Base-by-base conservation (phyloP, 108 stramenopile genomes). In the Asterionellopsis glacialis region DNA sequence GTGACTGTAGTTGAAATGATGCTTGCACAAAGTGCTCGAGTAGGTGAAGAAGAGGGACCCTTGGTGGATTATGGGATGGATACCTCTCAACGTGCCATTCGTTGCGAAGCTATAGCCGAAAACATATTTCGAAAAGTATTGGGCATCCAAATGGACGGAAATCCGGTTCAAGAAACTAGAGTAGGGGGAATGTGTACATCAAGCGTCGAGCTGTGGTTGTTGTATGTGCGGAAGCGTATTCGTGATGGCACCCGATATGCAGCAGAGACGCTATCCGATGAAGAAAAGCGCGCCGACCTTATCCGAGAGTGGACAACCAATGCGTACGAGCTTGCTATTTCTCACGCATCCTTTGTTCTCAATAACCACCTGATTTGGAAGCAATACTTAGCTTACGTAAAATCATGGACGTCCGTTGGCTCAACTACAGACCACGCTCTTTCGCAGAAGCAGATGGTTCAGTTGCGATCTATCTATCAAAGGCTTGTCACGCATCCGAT, bases 301-400 rank as follows among this genome's bases (percentile, higher is more conserved):
- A 54, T 83, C 10, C 72, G 80, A n/a, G 75, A 85, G 18, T 57
- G 52, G 23, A 55, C 76, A 0, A 69, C 51, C 21, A 51, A 67
- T 38, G 91, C 91, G n/a, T 93, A 85, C 57, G 88, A 93, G 52
- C 26, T 71, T 26, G 91, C 91, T 4, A 47, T 90, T 22, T 68
- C 64, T 52, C 50, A 69, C 51, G 81, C 79, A 11, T 87, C 79
- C 33, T 88, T 75, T 59, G 44, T 68, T 33, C 55, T 70, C 43
- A 72, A 86, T 57, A 90, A 90, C 65, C 82, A 88, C 44, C n/a
- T 86, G 26, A 40, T 89, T 44, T 93, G 91, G 91, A 84, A 69
- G 49, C 72, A 61, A 24, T 93, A 93, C 48, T 55, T 83, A 33
- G 70, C 65, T 50, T 88, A 73, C 64, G 77, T 81, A 70, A 83